Percentiles rank a stretch among this genome's conserved stretches.
phyloP scores from a whole-genome alignment of 257 asterid species.

The Handroanthus guayacan region DNA sequence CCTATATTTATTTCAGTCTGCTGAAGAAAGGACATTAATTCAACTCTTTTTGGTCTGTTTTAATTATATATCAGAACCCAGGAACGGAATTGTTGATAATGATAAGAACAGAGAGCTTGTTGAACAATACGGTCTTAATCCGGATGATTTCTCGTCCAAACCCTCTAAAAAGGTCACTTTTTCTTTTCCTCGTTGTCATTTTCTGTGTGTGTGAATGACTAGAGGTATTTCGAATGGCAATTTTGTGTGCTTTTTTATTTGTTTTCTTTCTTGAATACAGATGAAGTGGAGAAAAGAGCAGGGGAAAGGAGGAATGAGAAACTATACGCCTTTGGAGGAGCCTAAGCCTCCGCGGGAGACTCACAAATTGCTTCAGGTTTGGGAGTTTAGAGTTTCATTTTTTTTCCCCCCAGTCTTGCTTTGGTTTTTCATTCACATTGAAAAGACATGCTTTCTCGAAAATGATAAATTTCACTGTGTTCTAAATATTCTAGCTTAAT shows the following conservation, averaged over 20 bases:
- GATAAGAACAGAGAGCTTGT: conserved; percentile 72
- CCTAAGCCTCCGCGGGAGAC: conserved; percentile 77
- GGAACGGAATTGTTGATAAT: conserved; percentile 43
- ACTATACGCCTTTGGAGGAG: conserved; percentile 52
- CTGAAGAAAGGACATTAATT: background rate
- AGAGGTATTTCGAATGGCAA: background rate
- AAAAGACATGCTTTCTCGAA: background rate
- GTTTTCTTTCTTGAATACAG: conserved; percentile 41
- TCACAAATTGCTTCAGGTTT: conserved; percentile 96
- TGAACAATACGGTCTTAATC: conserved; percentile 79
- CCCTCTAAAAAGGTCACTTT: conserved; percentile 67
- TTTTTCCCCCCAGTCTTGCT: background rate
- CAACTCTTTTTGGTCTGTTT: conserved; percentile 10
- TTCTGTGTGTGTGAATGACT: background rate
- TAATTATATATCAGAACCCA: conserved; percentile 55
- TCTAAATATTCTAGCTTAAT: background rate
- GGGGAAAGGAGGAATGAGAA: conserved; percentile 44
- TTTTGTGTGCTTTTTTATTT: background rate
- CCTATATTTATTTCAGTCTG: background rate
- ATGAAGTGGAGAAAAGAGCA: conserved; percentile 63
- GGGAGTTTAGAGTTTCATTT: conserved; percentile 16
- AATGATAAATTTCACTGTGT: background rate
- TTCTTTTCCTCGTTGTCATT: background rate
- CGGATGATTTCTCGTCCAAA: conserved; percentile 70
- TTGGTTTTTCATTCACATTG: background rate